Evolutionary conservation across 352 stramenopile genomes (phyloP), one percentile per base, ranked within the genome.

Genomic region (Thalassiosira pacifica): DNA sequence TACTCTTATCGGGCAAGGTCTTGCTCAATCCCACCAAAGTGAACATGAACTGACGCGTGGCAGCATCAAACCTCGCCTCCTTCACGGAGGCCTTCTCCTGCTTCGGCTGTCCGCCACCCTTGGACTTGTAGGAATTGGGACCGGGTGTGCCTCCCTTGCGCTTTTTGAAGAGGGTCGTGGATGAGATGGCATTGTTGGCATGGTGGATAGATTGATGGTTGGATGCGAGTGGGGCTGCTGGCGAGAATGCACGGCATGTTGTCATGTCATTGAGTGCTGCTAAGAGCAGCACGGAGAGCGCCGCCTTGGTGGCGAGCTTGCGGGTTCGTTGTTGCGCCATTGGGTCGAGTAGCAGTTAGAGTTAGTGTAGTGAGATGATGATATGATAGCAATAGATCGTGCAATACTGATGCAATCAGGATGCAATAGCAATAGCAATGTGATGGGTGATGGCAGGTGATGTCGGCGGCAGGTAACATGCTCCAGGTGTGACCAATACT

Each of bases 21-120:
- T 95, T 95, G 18, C 83, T 88, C 37, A 95, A 72, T 22, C 89
- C 89, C 11, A 91, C 80, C n/a, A 95, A 70, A 0, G 90, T 95
- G 53, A 94, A 95, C 90, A 94, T 94, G 77, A 94, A 95, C 64
- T 94, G 91, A 75, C 91, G 80, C 22, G 92, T 95, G 4, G 85
- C 85, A 26, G 92, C 92, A 88, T 95, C 91, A 68, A 95, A 95
- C 16, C 90, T 75, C 57, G 83, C 83, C 68, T 95, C 86, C 45
- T 92, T 79, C 6, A 94, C 90, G 1, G 87, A 93, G 75, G 91
- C 76, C 70, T 94, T 95, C 85, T 94, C 90, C 83, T 94, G 90
- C 66, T 76, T 29, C 22, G 66, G 82, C 55, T 92, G 87, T 63
- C 72, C 66, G 31, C 73, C 32, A 27, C 80, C 64, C 24, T 87